phyloP scores from a whole-genome alignment of 345 rosid species.

The Acer yangbiense region DNA sequence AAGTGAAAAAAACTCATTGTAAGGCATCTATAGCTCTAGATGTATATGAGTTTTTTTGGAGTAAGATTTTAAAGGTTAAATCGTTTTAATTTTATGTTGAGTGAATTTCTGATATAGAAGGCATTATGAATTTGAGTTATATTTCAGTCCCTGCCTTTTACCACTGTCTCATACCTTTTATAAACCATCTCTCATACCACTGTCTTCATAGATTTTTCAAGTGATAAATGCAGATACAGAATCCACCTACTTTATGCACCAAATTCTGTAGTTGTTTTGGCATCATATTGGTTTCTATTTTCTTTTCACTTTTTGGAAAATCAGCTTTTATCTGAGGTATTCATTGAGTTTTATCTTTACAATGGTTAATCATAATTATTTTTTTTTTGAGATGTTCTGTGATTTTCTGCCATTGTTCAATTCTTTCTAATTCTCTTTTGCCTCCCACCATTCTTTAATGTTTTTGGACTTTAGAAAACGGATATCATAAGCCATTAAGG shows the following conservation, averaged over 20 bases:
- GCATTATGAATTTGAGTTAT: neutral
- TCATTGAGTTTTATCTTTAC: neutral
- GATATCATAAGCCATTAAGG: neutral
- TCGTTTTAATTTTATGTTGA: neutral
- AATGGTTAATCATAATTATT: neutral
- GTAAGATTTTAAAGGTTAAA: neutral
- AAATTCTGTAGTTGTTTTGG: neutral
- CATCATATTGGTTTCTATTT: constrained; percentile 11
- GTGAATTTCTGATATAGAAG: neutral
- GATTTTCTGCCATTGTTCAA: neutral
- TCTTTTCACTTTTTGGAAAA: neutral
- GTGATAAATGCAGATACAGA: neutral
- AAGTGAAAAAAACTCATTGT: constrained; percentile 38
- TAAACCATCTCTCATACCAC: neutral
- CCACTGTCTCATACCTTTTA: neutral
- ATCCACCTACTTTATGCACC: neutral
- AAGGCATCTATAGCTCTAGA: constrained; percentile 18
- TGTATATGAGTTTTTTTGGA: neutral
- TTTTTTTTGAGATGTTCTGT: neutral
- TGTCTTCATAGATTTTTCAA: neutral
- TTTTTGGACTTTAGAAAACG: neutral
- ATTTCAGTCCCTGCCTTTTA: neutral
- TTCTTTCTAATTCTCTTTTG: constrained; percentile 3
- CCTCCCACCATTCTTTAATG: neutral
- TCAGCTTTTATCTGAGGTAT: neutral